Evolutionary conservation across 257 asterid genomes (phyloP), one percentile per base, ranked within the genome.

Genomic region (Plectranthus barbatus): DNA sequence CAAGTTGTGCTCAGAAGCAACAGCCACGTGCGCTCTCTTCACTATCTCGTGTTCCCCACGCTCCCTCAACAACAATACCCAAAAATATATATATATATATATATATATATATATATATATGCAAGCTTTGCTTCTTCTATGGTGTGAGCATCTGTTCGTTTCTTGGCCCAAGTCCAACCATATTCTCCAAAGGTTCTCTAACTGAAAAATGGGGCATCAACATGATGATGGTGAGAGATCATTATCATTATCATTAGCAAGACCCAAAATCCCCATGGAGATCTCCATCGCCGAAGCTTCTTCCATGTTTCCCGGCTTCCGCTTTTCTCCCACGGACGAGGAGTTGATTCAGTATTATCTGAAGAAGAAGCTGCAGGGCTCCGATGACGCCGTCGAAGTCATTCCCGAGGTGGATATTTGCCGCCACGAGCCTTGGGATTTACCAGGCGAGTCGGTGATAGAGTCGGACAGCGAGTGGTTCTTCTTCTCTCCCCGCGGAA

Each of bases 401-500:
- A 91, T 88, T 47, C 71, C 95, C 10, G 89, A 84, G 71, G 84
- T 91, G 59, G 97, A 91, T 76, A 89, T 91, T 23, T 86, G 97
- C 45, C 74, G 68, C 34, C 78, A 78, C 21, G 97, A 91, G 76
- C 97, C 98, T 51, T 89, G 98, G 98, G 95, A 89, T 71, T 81
- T 91, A 24, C 98, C 98, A 70, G 97, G 69, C 17, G 81, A 73
- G 58, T 70, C 96, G 2, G 57, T 80, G 15, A 76, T 92, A 56
- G 80, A 64, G 45, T 92, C 99, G 1, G 95, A 86, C 21, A 81
- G 71, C 12, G 99, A 92, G 52, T 92, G 99, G 99, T 92, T 89
- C 64, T 92, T 89, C 83, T 89, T 89, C 46, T 74, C 93, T 10
- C 83, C 90, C 46, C 97, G 94, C 0, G 97, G 96, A 53, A 83